These are phyloP conservation scores for Pythium monospermum DNA, from an alignment of 352 stramenopile genomes.

Conservation along the genomic window DNA sequence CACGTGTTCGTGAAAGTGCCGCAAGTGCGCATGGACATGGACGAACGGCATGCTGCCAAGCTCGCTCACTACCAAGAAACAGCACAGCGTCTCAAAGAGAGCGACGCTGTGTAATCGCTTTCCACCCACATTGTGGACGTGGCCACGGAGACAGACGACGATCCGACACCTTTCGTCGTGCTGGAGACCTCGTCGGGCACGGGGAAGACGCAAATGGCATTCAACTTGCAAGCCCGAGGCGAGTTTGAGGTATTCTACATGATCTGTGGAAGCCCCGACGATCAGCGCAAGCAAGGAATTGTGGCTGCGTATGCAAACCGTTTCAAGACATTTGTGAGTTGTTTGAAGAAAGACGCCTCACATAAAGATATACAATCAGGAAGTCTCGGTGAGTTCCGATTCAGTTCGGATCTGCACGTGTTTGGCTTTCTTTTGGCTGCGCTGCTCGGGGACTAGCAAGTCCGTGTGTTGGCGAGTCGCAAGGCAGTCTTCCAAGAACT, in stretches of 20 bases:
- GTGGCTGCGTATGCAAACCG: not conserved
- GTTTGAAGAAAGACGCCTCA: not conserved
- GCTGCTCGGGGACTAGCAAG: too few species aligned
- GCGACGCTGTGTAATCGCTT: too few species aligned
- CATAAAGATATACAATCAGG: not conserved
- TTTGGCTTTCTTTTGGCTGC: too few species aligned
- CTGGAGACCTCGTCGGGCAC: constrained; percentile 17
- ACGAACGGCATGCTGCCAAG: too few species aligned
- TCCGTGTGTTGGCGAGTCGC: too few species aligned
- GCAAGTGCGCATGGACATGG: too few species aligned
- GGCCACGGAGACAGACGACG: too few species aligned
- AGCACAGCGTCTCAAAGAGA: too few species aligned
- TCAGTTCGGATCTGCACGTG: not conserved
- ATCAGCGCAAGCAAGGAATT: not conserved
- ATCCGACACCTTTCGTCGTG: constrained; percentile 9
- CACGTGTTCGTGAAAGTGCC: too few species aligned
- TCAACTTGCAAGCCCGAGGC: constrained; percentile 14
- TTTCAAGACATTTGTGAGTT: not conserved
- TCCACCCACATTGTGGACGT: too few species aligned
- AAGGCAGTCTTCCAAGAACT: not conserved
- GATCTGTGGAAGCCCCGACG: not conserved
- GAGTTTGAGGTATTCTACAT: constrained; percentile 7
- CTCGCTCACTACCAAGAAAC: too few species aligned
- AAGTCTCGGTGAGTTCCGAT: not conserved
- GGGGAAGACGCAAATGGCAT: constrained; percentile 23